Conservation (phyloP, 169 alveolate genomes). For the Cyclospora cayetanensis region DNA sequence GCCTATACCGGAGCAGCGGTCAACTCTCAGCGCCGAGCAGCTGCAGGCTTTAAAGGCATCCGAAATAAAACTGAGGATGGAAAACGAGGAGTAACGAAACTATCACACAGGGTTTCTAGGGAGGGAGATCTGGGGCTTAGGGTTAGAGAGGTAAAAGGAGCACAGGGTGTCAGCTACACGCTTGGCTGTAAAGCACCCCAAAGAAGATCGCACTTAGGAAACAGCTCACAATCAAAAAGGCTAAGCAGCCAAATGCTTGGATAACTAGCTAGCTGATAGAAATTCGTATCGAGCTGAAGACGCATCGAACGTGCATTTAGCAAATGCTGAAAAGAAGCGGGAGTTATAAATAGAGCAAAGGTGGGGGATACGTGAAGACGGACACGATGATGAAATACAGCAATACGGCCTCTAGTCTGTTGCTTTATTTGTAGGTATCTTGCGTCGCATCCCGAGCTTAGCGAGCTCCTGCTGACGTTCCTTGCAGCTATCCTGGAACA, state of each 20-base stretch:
- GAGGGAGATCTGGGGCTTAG: not conserved
- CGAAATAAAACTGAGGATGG: constrained; percentile 1
- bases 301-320: not conserved
- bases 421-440: not conserved
- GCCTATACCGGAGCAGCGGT: constrained; percentile 8
- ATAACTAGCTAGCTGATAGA: not conserved
- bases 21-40: constrained; percentile 24
- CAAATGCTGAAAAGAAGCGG: too few relatives aligned
- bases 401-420: not conserved
- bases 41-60: not conserved
- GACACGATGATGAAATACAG: not conserved
- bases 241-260: not conserved
- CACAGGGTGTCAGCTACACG: not conserved
- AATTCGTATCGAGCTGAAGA: not conserved
- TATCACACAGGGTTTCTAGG: not conserved
- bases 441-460: not conserved
- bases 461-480: not conserved
- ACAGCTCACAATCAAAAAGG: not conserved
- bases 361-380: too few relatives aligned
- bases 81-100: not conserved
- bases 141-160: not conserved
- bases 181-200: not conserved
- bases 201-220: not conserved
- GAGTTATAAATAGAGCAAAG: too few relatives aligned
- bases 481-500: not conserved